Evolutionary conservation across 345 rosid genomes (phyloP).

Genomic region (Eucalyptus grandis): DNA sequence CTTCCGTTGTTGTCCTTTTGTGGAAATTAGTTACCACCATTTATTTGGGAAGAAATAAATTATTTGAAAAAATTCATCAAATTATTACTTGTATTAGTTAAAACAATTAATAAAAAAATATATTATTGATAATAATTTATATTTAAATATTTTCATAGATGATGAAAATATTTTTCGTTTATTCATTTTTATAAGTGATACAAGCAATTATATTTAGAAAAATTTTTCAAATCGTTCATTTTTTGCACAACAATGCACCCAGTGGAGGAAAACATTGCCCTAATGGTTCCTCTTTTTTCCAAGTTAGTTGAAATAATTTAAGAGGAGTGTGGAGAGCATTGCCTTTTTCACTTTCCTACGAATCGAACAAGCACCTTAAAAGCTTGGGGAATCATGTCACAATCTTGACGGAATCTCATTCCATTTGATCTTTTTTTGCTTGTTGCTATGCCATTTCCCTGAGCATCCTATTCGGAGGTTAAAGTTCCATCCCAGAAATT

Average conservation of each 20-base stretch:
- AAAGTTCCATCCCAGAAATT: background rate
- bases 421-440: background rate
- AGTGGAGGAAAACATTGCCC: background rate
- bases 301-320: background rate
- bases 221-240: too few relatives aligned
- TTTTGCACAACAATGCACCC: background rate
- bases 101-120: too few relatives aligned
- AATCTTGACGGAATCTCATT: background rate
- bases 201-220: too few relatives aligned
- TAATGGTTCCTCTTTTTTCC: background rate
- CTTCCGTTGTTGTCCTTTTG: background rate
- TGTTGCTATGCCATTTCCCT: background rate
- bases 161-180: background rate
- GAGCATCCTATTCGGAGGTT: background rate
- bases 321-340: background rate
- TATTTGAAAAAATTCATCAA: background rate
- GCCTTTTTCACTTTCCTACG: background rate
- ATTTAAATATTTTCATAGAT: too few relatives aligned
- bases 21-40: background rate
- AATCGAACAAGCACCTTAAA: background rate
- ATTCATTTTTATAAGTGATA: background rate
- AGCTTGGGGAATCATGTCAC: background rate
- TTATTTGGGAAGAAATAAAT: background rate
- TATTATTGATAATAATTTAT: too few relatives aligned
- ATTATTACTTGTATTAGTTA: background rate